Evolutionary conservation across 2,329 filamentous ascomycete genomes (phyloP).

Genomic region (Penicillium paneum): DNA sequence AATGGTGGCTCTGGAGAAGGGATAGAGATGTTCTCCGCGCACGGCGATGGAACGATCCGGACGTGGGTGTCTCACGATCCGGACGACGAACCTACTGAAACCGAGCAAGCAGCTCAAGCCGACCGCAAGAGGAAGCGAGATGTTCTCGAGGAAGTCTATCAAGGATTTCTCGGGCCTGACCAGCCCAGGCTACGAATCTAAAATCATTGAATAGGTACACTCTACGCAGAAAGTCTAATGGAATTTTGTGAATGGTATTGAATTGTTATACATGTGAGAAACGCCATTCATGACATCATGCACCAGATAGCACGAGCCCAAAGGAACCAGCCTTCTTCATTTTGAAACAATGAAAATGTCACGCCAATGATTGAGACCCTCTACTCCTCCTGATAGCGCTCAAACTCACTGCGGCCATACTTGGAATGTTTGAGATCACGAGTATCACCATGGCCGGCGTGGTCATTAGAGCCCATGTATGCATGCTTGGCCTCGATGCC

Average conservation of each 20-base stretch:
- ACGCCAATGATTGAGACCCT: background rate
- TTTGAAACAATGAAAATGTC: background rate
- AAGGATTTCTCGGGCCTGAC: conserved; percentile 60
- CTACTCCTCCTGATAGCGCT: conserved; percentile 26
- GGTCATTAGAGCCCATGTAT: conserved; percentile 29
- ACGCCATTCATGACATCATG: conserved; percentile 3
- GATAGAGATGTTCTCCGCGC: conserved; percentile 73
- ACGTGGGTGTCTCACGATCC: conserved; percentile 67
- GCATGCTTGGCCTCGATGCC: conserved; percentile 38
- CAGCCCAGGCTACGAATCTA: conserved; percentile 1
- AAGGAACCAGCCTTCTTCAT: background rate
- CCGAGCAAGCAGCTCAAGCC: conserved; percentile 50
- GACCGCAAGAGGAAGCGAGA: conserved; percentile 67
- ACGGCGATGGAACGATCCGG: conserved; percentile 78
- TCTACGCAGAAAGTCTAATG: background rate
- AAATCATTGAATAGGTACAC: background rate
- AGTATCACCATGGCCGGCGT: conserved; percentile 37
- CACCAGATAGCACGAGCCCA: background rate
- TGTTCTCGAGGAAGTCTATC: conserved; percentile 75
- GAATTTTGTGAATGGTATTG: background rate
- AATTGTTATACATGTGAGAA: background rate
- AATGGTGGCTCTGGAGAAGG: conserved; percentile 55
- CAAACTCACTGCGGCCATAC: conserved; percentile 38
- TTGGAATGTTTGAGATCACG: conserved; percentile 41
- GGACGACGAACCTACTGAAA: conserved; percentile 45